These are phyloP conservation scores for Aspergillus vadensis DNA, from an alignment of 2,329 filamentous ascomycete species.

Conservation along the genomic window DNA sequence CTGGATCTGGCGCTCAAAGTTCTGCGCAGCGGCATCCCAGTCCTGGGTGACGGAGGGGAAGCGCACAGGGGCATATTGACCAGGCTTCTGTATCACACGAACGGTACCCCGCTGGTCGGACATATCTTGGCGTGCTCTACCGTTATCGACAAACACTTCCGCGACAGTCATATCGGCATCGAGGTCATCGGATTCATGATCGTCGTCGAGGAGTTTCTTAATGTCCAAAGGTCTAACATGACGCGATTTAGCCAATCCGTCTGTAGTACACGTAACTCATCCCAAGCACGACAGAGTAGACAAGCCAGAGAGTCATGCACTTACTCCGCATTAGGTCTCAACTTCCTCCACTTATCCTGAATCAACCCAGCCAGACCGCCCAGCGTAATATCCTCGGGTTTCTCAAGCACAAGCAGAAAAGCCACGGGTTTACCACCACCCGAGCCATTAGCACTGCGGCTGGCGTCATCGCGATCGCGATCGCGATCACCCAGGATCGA, in stretches of 20 bases:
- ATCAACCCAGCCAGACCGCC: constrained; percentile 36
- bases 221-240: constrained; percentile 37
- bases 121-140: constrained; percentile 36
- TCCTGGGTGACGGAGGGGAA: constrained; percentile 41
- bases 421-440: constrained; percentile 24
- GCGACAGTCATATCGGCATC: constrained; percentile 38
- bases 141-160: constrained; percentile 42
- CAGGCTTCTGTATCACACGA: constrained; percentile 38
- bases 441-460: constrained; percentile 10
- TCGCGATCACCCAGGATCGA: constrained; percentile 18
- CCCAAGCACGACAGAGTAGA: background rate
- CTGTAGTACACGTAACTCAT: constrained; percentile 10
- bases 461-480: constrained; percentile 19
- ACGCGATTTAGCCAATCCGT: no score
- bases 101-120: constrained; percentile 39
- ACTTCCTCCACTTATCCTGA: constrained; percentile 35
- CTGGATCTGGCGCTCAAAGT: constrained; percentile 21
- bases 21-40: constrained; percentile 32
- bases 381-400: constrained; percentile 36
- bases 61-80: constrained; percentile 25
- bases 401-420: constrained; percentile 35
- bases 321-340: constrained; percentile 37
- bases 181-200: constrained; percentile 35
- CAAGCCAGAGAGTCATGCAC: constrained; percentile 16
- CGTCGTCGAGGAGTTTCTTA: constrained; percentile 41